Evolutionary conservation across 805 yeast species (phyloP).

Genomic region (Lachancea quebecensis): DNA sequence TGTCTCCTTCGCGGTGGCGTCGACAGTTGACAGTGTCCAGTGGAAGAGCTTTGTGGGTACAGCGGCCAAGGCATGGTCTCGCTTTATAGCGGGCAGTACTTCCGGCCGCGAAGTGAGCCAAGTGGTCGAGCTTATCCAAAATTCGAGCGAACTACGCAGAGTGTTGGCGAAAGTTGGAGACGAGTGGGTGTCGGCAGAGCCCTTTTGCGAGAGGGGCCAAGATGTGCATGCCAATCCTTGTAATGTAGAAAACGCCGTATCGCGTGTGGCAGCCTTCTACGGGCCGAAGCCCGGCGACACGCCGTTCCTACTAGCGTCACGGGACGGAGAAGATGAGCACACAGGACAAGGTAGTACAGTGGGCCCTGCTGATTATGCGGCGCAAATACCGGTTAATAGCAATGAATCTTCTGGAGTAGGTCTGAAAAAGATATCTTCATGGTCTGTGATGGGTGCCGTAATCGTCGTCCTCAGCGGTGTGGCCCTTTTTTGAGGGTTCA

Average conservation of each 20-base stretch:
- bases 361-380: not conserved
- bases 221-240: not conserved
- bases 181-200: slow-evolving; percentile 1
- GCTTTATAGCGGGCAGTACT: not conserved
- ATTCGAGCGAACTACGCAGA: not conserved
- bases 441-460: slow-evolving; percentile 8
- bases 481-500: not conserved
- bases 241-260: too few relatives aligned
- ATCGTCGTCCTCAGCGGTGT: slow-evolving; percentile 4
- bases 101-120: not conserved
- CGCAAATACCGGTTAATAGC: not conserved
- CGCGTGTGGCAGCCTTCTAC: too few relatives aligned
- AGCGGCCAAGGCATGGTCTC: not conserved
- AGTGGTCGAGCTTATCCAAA: not conserved
- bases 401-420: slow-evolving; percentile 3
- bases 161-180: not conserved
- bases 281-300: too few relatives aligned
- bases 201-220: not conserved
- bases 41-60: not conserved
- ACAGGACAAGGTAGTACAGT: not conserved
- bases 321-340: not conserved
- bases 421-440: not conserved
- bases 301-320: too few relatives aligned
- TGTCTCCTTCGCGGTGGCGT: not conserved
- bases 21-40: slow-evolving; percentile 1